Conservation (phyloP, 2,329 filamentous ascomycete genomes). For the Alternaria brassicicola region DNA sequence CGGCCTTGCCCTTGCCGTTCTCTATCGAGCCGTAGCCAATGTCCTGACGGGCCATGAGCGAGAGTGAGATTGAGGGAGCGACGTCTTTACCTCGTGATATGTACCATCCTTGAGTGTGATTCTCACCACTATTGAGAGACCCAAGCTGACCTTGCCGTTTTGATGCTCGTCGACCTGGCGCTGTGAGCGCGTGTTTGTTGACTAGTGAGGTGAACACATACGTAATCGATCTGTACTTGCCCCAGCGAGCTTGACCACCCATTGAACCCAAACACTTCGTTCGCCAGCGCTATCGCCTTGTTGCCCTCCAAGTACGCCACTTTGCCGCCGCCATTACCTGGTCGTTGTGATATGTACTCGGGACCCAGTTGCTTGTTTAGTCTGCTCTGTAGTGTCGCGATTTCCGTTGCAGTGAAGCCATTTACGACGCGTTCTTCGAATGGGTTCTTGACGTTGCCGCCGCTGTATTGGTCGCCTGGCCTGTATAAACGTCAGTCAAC, state of each 20-base stretch:
- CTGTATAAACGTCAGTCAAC: conserved; percentile 32
- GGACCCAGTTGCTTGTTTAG: conserved; percentile 94
- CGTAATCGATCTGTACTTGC: conserved; percentile 93
- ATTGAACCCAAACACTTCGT: conserved; percentile 96
- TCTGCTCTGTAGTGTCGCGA: conserved; percentile 82
- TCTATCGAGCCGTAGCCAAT: conserved; percentile 96
- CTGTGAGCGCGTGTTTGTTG: conserved; percentile 16
- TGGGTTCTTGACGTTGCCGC: conserved; percentile 66
- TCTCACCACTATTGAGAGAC: conserved; percentile 86
- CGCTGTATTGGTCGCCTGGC: conserved; percentile 48
- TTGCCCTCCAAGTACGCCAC: conserved; percentile 96
- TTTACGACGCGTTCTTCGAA: conserved; percentile 80
- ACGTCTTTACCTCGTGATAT: conserved; percentile 73
- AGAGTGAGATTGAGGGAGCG: background rate
- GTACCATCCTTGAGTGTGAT: conserved; percentile 91
- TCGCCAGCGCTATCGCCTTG: conserved; percentile 93
- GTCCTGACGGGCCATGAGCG: conserved; percentile 60
- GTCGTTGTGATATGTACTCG: conserved; percentile 88
- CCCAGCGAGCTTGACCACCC: conserved; percentile 97
- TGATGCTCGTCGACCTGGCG: conserved; percentile 76
- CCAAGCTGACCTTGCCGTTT: conserved; percentile 80
- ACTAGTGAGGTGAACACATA: conserved; percentile 43
- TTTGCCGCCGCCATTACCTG: conserved; percentile 81
- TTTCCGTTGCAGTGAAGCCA: conserved; percentile 87
- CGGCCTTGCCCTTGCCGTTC: conserved; percentile 92